phyloP scores from a whole-genome alignment of 768 basidiomycete species.

The Suillus weaverae region DNA sequence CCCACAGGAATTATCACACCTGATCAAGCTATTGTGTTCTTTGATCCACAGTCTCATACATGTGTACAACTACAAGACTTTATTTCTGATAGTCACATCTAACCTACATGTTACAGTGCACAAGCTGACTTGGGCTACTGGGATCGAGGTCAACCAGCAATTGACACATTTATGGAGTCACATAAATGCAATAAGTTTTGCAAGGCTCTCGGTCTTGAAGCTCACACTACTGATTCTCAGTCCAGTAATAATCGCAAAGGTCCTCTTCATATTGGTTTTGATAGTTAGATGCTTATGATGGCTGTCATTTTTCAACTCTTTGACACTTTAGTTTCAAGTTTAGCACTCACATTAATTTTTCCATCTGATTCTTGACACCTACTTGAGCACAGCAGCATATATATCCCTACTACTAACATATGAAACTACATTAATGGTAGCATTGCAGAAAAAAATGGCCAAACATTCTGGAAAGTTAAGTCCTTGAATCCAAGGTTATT shows the following conservation, averaged over 20 bases:
- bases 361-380: background rate
- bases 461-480: slow-evolving; percentile 20
- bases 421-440: slow-evolving; percentile 19
- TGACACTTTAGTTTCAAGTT: background rate
- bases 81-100: background rate
- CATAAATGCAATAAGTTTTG: slow-evolving; percentile 7
- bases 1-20: slow-evolving; percentile 4
- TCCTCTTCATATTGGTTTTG: background rate
- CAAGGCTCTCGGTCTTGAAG: slow-evolving; percentile 2
- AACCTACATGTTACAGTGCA: background rate
- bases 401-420: background rate
- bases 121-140: slow-evolving; percentile 1
- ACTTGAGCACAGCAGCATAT: background rate
- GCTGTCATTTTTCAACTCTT: background rate
- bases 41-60: slow-evolving; percentile 18
- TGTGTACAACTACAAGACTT: background rate
- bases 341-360: background rate
- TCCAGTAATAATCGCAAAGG: background rate
- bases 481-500: slow-evolving; percentile 9
- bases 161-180: background rate
- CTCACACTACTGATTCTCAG: background rate
- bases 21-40: slow-evolving; percentile 3
- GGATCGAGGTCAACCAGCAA: slow-evolving; percentile 1
- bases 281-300: background rate
- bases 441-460: slow-evolving; percentile 20